A percentile compares a stretch with the other conserved stretches of the same genome.
These are phyloP conservation scores for Macrophomina pseudophaseolina DNA, from an alignment of 2,329 filamentous ascomycete genomes.

Conservation along the genomic window DNA sequence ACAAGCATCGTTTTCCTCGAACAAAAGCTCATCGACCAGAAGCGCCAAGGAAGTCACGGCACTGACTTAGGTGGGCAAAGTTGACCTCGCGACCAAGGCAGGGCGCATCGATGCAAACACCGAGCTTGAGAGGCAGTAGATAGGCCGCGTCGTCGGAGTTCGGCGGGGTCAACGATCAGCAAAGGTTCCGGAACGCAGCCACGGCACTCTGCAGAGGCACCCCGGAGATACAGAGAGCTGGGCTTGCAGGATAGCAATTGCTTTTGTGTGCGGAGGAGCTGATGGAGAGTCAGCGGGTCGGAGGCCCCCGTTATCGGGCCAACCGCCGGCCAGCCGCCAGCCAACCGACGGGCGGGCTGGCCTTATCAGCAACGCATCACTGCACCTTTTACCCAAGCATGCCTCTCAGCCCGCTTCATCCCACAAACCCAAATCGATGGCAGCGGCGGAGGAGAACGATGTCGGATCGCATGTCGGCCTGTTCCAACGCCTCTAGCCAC, in stretches of 20 bases:
- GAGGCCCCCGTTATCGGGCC: slow-evolving; percentile 21
- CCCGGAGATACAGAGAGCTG: background rate
- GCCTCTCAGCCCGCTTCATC: slow-evolving; percentile 2
- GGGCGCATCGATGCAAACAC: background rate
- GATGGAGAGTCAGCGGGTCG: background rate
- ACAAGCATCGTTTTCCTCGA: no score
- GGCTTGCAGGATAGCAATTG: slow-evolving; percentile 16
- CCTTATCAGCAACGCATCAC: slow-evolving; percentile 24
- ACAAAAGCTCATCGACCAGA: no score
- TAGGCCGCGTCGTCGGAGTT: background rate
- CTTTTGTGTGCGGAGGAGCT: background rate
- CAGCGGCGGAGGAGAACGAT: slow-evolving; percentile 10
- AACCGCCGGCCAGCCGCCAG: background rate
- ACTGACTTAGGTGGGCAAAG: no score
- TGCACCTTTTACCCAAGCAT: slow-evolving; percentile 22
- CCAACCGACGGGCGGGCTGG: slow-evolving; percentile 2
- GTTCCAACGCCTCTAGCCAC: slow-evolving; percentile 1
- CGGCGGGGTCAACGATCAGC: background rate
- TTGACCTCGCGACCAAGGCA: no score
- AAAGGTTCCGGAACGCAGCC: background rate
- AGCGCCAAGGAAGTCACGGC: no score
- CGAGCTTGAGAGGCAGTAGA: background rate
- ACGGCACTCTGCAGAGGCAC: background rate
- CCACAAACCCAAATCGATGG: slow-evolving; percentile 3
- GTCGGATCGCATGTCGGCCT: slow-evolving; percentile 23